Percentiles rank a stretch among this genome's conserved stretches.
Evolutionary conservation across 2,329 filamentous ascomycete genomes (phyloP).

Genomic region (Colletotrichum lupini): DNA sequence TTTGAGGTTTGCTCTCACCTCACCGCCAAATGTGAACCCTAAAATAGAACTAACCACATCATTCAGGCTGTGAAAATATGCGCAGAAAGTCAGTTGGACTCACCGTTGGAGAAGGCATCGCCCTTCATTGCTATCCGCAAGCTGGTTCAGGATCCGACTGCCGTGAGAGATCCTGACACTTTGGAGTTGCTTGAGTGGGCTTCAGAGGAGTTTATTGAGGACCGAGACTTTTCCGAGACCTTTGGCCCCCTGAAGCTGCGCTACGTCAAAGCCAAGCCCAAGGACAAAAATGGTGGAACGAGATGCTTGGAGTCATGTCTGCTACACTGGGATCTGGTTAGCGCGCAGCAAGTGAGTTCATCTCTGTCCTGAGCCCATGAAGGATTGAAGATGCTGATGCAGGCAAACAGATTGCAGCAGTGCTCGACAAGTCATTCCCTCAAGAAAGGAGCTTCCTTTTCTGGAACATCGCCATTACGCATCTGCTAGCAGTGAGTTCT

Average conservation of each 20-base stretch:
- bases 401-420: constrained; percentile 60
- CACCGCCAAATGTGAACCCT: neutral
- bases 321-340: constrained; percentile 65
- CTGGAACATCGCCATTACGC: constrained; percentile 65
- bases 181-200: constrained; percentile 68
- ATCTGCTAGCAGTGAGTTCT: constrained; percentile 61
- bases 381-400: neutral
- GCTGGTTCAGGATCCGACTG: constrained; percentile 57
- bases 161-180: constrained; percentile 60
- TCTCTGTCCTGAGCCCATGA: neutral
- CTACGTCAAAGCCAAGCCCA: constrained; percentile 64
- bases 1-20: constrained; percentile 57
- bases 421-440: constrained; percentile 62
- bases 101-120: constrained; percentile 56
- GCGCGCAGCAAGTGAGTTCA: constrained; percentile 63
- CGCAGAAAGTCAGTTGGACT: constrained; percentile 64
- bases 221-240: constrained; percentile 56
- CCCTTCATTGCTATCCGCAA: constrained; percentile 57
- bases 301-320: constrained; percentile 64
- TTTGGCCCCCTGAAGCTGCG: constrained; percentile 62
- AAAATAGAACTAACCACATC: neutral
- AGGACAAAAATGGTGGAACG: constrained; percentile 53
- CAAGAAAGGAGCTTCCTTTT: constrained; percentile 62
- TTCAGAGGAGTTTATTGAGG: constrained; percentile 49
- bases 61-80: constrained; percentile 58